Evolutionary conservation across 2,329 filamentous ascomycete genomes (phyloP).

Genomic region (Aureobasidium sp.): DNA sequence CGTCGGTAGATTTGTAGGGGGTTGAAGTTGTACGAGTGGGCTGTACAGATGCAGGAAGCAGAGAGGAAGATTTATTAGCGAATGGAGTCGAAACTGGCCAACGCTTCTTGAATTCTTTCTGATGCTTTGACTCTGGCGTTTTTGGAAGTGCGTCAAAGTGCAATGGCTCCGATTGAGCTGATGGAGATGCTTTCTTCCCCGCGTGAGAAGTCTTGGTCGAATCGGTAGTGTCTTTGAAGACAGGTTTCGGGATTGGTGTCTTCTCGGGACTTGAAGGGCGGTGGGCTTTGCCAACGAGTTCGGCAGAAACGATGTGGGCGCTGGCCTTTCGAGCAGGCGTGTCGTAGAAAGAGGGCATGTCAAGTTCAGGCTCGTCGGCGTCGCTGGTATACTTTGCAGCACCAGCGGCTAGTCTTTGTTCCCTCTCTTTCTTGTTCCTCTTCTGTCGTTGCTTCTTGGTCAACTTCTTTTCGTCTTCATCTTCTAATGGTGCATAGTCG

Average conservation of each 20-base stretch:
- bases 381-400: conserved; percentile 23
- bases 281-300: neutral
- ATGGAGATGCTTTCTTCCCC: neutral
- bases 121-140: conserved; percentile 7
- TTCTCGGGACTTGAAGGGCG: neutral
- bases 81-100: conserved; percentile 18
- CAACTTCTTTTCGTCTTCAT: conserved; percentile 21
- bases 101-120: conserved; percentile 16
- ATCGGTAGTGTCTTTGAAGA: neutral
- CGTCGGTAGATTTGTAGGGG: neutral
- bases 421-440: conserved; percentile 27
- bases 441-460: conserved; percentile 34
- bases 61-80: conserved; percentile 6
- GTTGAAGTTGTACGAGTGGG: conserved; percentile 3
- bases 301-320: conserved; percentile 22
- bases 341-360: conserved; percentile 16
- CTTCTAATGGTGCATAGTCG: conserved; percentile 16
- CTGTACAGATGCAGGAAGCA: conserved; percentile 20
- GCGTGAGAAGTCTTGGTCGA: neutral
- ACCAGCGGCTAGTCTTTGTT: conserved; percentile 21
- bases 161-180: neutral
- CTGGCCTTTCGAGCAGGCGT: conserved; percentile 34
- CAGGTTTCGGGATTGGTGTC: neutral
- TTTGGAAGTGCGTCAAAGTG: neutral
- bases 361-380: conserved; percentile 33